Base-by-base conservation (phyloP, 371 early-diverging fungal species). In the Lichtheimia hyalospora region DNA sequence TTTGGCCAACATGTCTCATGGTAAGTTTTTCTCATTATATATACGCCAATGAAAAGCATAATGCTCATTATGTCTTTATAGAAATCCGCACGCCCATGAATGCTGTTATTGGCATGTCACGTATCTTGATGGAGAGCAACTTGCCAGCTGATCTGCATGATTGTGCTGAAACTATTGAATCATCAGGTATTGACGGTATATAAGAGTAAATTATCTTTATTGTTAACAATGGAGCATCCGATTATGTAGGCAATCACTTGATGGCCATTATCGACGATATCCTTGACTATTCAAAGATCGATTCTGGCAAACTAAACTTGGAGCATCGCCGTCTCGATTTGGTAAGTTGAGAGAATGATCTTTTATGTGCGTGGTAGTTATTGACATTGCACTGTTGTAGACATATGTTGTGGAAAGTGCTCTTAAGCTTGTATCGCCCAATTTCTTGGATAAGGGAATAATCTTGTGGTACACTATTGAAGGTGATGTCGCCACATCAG, bases 241-340 rank as follows among this genome's bases (percentile, higher is more conserved):
- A 25, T 5, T 7, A 7, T 34, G 2, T 48, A 66, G 66, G 66
- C 43, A 72, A 81, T 52, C 72, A 71, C n/a, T 66, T 82, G 24
- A 64, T 82, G 62, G 70, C 75, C 2, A 64, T 85, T 14, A 76
- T 85, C 34, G 80, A 84, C 58, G 83, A 85, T 62, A 83, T 85
- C 23, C 63, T 85, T n/a, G 86, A 85, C 58, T 79, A 75, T 59
- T 76, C 80, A 16, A 84, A 82, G 65, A 70, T 85, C 18, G 86
- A 85, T 62, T 75, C 83, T 21, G 82, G 81, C 7, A 77, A 79
- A 49, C 58, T 85, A 7, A 70, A 62, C 2, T 63, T 85, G 28
- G 75, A 79, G 28, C 62, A 62, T 14, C 65, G 69, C 5, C 52
- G 67, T 5, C 63, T 84, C 39, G 74, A 77, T 48, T 52, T 83